phyloP scores from a whole-genome alignment of 208 protist species.

The Crithidia mellificae region DNA sequence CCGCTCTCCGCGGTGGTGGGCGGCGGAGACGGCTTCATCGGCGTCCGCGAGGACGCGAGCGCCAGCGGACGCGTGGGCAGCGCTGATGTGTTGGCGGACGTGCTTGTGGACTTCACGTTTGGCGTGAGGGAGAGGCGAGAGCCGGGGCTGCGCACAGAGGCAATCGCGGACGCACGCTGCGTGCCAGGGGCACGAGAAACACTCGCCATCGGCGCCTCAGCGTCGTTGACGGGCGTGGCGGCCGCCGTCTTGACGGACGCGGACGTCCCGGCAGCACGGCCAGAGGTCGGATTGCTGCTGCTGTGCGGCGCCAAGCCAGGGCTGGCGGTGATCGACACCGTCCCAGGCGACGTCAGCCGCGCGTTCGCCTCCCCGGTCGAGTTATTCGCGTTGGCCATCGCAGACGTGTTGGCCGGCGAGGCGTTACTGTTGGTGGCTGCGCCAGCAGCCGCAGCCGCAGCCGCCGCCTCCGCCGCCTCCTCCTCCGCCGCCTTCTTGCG shows the following conservation, averaged over 20 bases:
- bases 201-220: conserved; percentile 12
- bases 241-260: background rate
- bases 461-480: conserved; percentile 21
- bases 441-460: background rate
- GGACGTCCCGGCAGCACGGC: background rate
- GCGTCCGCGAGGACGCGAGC: conserved; percentile 1
- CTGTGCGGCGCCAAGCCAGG: background rate
- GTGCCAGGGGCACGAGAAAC: background rate
- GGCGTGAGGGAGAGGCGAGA: background rate
- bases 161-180: background rate
- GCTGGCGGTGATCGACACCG: conserved; percentile 13
- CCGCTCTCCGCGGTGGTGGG: background rate
- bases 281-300: conserved; percentile 3
- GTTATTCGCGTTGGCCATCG: background rate
- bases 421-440: too few relatives aligned
- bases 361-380: background rate
- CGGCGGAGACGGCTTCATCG: background rate
- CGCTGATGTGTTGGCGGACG: background rate
- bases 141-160: conserved; percentile 5
- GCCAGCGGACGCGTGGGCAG: background rate
- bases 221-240: background rate
- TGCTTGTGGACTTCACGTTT: background rate
- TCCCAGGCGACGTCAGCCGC: conserved; percentile 4
- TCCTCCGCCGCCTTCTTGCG: conserved; percentile 44
- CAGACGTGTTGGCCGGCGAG: background rate